Evolutionary conservation across 2,329 filamentous ascomycete species (phyloP), one percentile per base, ranked within the genome.

Genomic region (Verticillium longisporum): DNA sequence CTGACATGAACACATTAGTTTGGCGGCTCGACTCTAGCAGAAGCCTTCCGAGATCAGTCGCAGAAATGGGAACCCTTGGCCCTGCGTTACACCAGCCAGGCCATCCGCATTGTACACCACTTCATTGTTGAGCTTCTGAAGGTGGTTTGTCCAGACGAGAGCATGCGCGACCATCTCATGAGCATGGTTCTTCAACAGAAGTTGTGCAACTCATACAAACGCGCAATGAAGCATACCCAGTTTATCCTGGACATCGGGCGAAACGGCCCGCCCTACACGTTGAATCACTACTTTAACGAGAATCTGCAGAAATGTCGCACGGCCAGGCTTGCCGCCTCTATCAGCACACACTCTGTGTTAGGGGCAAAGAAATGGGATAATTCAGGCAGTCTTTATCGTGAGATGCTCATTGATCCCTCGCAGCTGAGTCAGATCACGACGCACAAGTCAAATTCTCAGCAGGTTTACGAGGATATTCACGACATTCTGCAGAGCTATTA

Each of bases 401-500:
- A 26, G 26, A 4, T 26, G 26, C 3, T 4, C 26, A 26, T 38
- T 4, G 13, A 11, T 38, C 13, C 53, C 7, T 3, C 56, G 6
- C 36, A 57, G 2, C 21, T 63, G 1, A 11, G 55, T 14, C 56
- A 50, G 10, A 26, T 50, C 34, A 21, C 55, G n/a, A 63, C 70
- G 6, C 66, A 70, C 34, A 70, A 70, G 60, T 60, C 63, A 0
- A 69, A 71, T 14, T 69, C 71, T 0, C 67, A 78, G 4, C 70
- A 78, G 50, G 70, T 72, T 0, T 65, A 77, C 3, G 74, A 82
- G 37, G 78, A 86, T 10, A 80, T 90, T 4, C 83, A 88, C 60
- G 82, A 89, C 62, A 81, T 83, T 1, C 74, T 90, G 0, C 70
- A 77, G 33, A 77, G 80, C 1, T 90, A 87, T 70, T 90, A 90